Base-by-base conservation (phyloP, 2,329 filamentous ascomycete genomes). In the Thielaviopsis punctulata region DNA sequence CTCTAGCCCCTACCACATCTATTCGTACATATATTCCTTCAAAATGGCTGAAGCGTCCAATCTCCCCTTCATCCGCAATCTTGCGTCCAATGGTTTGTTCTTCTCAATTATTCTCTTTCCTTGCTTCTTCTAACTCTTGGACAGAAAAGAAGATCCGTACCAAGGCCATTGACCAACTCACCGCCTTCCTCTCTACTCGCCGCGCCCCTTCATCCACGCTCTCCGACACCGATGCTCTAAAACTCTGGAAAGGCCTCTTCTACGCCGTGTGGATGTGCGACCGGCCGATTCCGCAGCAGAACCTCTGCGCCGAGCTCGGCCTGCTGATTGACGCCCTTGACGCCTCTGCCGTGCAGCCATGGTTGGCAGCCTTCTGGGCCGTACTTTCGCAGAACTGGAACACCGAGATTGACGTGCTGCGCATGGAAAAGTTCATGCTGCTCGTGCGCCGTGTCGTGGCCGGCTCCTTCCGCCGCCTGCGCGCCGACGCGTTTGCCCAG, bases 231-330 rank as follows among this genome's bases (percentile, higher is more conserved):
- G 88, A 95, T 58, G 72, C 86, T 48, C 72, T 90, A 56, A 95
- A 95, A 70, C 76, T 96, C 58, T 95, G 88, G 87, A 94, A 93
- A 64, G 90, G 88, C 4, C 77, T 96, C 19, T 95, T 92, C 72
- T 95, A 88, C 73, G 83, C 82, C 62, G 78, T 92, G 61, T 95
- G 87, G 83, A 92, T 95, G 81, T 87, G 83, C 65, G 89, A 95
- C 72, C 85, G 88, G 47, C 82, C 88, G 10, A 69, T 81, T n/a
- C 82, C 85, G 2, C 90, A 95, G 70, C 88, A 95, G 71, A 77
- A 77, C 44, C 82, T 96, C 45, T 84, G 85, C 59, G 69, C 73
- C 58, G 82, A 89, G 56, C 82, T 96, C 52, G 84, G 88, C 44
- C 75, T 68, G 1, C 77, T 95, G 10, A 58, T 51, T 23, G 45